Percentiles rank a stretch among this genome's conserved stretches.
These are phyloP conservation scores for Paraphaeosphaeria minitans DNA, from an alignment of 2,329 filamentous ascomycete species.

Conservation along the genomic window DNA sequence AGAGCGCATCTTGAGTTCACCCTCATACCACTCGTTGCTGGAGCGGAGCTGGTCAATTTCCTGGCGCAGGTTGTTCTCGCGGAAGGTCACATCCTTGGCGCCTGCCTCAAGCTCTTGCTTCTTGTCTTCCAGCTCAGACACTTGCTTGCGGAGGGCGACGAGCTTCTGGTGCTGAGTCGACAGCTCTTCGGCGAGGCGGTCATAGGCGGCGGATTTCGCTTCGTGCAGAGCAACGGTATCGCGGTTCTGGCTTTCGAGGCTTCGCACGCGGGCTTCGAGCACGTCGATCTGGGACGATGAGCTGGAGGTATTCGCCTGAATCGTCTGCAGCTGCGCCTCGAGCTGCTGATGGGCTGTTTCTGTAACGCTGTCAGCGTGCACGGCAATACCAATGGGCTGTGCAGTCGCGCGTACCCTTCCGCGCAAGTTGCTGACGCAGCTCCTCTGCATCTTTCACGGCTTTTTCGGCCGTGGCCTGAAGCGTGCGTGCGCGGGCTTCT, in stretches of 20 bases:
- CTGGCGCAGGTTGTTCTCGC: slow-evolving; percentile 86
- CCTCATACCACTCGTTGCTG: slow-evolving; percentile 92
- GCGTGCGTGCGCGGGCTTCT: slow-evolving; percentile 79
- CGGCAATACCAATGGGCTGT: background rate
- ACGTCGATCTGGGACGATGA: slow-evolving; percentile 76
- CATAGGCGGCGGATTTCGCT: slow-evolving; percentile 84
- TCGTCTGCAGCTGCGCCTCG: slow-evolving; percentile 78
- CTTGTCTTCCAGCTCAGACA: slow-evolving; percentile 80
- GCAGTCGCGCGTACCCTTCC: slow-evolving; percentile 69
- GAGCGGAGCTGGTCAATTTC: slow-evolving; percentile 87
- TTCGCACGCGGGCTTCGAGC: slow-evolving; percentile 80
- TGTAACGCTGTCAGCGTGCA: slow-evolving; percentile 45
- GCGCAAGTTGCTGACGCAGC: slow-evolving; percentile 77
- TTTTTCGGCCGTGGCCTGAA: slow-evolving; percentile 82
- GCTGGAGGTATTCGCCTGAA: slow-evolving; percentile 74
- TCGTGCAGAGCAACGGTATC: slow-evolving; percentile 89
- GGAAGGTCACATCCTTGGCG: slow-evolving; percentile 82
- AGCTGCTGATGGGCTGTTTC: slow-evolving; percentile 77
- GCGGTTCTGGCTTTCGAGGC: slow-evolving; percentile 88
- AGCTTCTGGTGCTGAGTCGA: slow-evolving; percentile 88
- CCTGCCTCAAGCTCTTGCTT: slow-evolving; percentile 82
- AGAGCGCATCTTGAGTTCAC: slow-evolving; percentile 87
- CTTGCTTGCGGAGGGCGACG: slow-evolving; percentile 79
- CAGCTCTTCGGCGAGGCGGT: slow-evolving; percentile 83
- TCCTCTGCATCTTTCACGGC: slow-evolving; percentile 83